phyloP scores from a whole-genome alignment of 352 stramenopile species.

The Phytophthora gonapodyides region DNA sequence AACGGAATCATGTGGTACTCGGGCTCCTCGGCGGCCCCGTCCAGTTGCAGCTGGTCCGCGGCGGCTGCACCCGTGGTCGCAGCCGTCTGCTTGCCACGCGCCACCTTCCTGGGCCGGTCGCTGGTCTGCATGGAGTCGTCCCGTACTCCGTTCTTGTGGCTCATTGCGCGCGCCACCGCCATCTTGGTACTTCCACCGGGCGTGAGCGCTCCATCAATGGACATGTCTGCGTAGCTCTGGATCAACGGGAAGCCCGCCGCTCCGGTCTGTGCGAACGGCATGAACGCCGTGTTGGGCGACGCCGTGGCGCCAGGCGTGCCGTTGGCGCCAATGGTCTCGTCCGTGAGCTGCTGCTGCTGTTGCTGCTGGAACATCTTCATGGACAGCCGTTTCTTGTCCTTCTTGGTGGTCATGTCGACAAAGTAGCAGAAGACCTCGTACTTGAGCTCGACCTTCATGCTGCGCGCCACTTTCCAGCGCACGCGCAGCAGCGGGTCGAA shows the following conservation, averaged over 20 bases:
- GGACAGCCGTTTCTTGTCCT: slow-evolving; percentile 63
- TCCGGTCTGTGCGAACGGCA: slow-evolving; percentile 30
- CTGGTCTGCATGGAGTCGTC: slow-evolving; percentile 29
- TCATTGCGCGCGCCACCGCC: slow-evolving; percentile 11
- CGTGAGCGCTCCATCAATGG: slow-evolving; percentile 35
- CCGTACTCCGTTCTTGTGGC: slow-evolving; percentile 36
- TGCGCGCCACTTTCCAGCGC: slow-evolving; percentile 79
- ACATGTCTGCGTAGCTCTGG: slow-evolving; percentile 52
- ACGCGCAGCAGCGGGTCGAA: slow-evolving; percentile 69
- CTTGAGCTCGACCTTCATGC: slow-evolving; percentile 82
- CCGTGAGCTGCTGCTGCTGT: slow-evolving; percentile 29
- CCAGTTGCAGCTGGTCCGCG: slow-evolving; percentile 32
- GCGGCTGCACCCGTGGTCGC: slow-evolving; percentile 3
- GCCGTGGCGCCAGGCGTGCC: slow-evolving; percentile 18
- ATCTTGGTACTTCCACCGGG: slow-evolving; percentile 20
- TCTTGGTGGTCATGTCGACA: slow-evolving; percentile 66
- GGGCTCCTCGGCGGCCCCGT: slow-evolving; percentile 41
- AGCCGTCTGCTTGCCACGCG: slow-evolving; percentile 30
- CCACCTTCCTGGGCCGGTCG: slow-evolving; percentile 55
- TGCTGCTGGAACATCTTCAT: slow-evolving; percentile 70
- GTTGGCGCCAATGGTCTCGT: slow-evolving; percentile 26
- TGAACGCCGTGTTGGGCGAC: slow-evolving; percentile 33
- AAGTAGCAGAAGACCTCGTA: slow-evolving; percentile 86
- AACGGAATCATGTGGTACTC: slow-evolving; percentile 69
- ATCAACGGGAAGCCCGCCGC: slow-evolving; percentile 44